These are phyloP conservation scores for Apiospora koreana DNA, from an alignment of 2,329 filamentous ascomycete genomes.

Conservation along the genomic window DNA sequence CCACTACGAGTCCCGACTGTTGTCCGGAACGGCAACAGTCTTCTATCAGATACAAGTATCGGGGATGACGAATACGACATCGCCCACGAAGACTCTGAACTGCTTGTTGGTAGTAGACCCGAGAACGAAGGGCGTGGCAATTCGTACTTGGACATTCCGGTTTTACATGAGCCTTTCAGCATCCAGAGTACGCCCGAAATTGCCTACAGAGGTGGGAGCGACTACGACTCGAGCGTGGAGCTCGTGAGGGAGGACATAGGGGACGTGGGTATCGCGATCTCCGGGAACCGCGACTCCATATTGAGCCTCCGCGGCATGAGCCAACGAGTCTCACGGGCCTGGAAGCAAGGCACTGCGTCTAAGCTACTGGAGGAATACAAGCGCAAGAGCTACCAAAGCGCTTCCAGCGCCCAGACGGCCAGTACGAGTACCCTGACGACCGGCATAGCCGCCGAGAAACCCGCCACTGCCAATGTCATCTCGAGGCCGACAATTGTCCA, in stretches of 20 bases:
- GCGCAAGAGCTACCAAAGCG: constrained; percentile 27
- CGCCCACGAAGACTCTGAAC: background rate
- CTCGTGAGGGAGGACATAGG: background rate
- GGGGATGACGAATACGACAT: constrained; percentile 24
- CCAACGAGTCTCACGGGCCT: constrained; percentile 28
- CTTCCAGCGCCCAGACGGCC: constrained; percentile 27
- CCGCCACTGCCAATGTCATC: constrained; percentile 27
- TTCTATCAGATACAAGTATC: constrained; percentile 32
- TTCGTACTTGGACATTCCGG: constrained; percentile 23
- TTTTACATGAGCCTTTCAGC: constrained; percentile 27
- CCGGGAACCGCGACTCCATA: background rate
- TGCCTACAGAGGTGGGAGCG: constrained; percentile 26
- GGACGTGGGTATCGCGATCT: background rate
- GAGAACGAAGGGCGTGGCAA: background rate
- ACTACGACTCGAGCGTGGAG: constrained; percentile 23
- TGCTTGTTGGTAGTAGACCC: background rate
- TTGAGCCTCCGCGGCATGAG: constrained; percentile 11
- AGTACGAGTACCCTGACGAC: constrained; percentile 33
- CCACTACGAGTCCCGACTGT: background rate
- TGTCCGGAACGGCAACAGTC: constrained; percentile 23
- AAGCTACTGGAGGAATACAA: constrained; percentile 19
- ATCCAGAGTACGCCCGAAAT: constrained; percentile 34
- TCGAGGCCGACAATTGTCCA: constrained; percentile 33
- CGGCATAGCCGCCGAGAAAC: constrained; percentile 25
- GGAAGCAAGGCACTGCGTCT: constrained; percentile 26